Evolutionary conservation across 2,329 filamentous ascomycete genomes (phyloP), one percentile per base, ranked within the genome.

Genomic region (Ceratocystis diversiconidia): DNA sequence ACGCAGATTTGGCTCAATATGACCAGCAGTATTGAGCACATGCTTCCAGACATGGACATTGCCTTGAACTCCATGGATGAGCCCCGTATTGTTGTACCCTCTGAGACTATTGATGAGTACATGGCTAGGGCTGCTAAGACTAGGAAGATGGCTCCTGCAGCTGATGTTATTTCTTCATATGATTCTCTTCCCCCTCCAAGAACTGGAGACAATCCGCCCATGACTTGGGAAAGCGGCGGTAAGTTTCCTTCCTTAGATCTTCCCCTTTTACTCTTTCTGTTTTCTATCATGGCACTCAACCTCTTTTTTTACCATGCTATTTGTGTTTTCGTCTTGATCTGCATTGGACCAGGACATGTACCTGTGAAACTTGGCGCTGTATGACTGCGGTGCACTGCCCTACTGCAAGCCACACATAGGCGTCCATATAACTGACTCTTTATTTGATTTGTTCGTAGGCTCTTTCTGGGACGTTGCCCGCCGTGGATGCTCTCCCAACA

Each of bases 21-120:
- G 75, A 75, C 82, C 70, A 74, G 78, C 66, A 77, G 78, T 0
- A 77, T 85, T n/a, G 78, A 81, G 68, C 74, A 80, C 48, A 67
- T 82, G 64, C 74, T 88, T 17, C 85, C 85, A 1, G 85, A 88
- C 70, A 84, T 88, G 80, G 85, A 87, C 68, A 78, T 88, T 66
- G 79, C 85, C 0, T 77, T 87, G 67, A 88, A 88, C 69, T 78
- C 81, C 36, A 83, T 87, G 79, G 85, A 88, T 70, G 85, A 88
- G 71, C 85, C 85, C 48, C 78, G 85, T 30, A 71, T 88, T 7
- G 79, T 87, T 10, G 81, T 83, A 1, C 80, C 84, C 2, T 86
- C 80, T 79, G 84, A 88, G 70, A 79, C 83, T 5, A 80, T 88
- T 62, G 74, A 82, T 30, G 72, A 73, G 0, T 79, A 81, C 65